A percentile compares a stretch with the other conserved stretches of the same genome.
Conservation (phyloP, 1,284 basidiomycete species). For the Austroboletus sp. region DNA sequence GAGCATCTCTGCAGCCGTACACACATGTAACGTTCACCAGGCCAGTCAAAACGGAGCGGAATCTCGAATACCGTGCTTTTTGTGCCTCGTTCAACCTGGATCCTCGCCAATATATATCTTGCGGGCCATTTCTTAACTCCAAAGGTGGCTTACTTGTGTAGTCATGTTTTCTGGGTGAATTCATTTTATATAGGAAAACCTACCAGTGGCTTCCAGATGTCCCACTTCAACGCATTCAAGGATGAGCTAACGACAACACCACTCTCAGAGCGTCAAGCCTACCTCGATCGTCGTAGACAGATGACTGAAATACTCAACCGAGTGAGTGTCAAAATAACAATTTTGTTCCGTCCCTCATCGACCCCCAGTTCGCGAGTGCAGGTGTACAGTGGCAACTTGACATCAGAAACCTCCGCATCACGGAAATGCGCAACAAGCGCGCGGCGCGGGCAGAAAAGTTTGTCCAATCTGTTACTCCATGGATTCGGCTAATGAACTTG, state of each 20-base stretch:
- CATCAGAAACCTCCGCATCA: slow-evolving; percentile 15
- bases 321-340: slow-evolving; percentile 11
- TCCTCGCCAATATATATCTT: slow-evolving; percentile 24
- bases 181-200: slow-evolving; percentile 16
- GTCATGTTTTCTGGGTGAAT: not conserved
- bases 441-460: slow-evolving; percentile 25
- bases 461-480: not conserved
- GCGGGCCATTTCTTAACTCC: slow-evolving; percentile 22
- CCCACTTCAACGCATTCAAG: slow-evolving; percentile 18
- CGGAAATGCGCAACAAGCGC: slow-evolving; percentile 22
- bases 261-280: slow-evolving; percentile 16
- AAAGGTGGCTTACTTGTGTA: slow-evolving; percentile 15
- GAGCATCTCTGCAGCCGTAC: not conserved
- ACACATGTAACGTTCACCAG: slow-evolving; percentile 3
- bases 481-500: slow-evolving; percentile 12
- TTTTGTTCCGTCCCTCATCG: slow-evolving; percentile 6
- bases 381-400: slow-evolving; percentile 25
- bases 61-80: slow-evolving; percentile 7
- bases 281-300: slow-evolving; percentile 18
- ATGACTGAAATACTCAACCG: slow-evolving; percentile 2
- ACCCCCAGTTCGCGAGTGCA: slow-evolving; percentile 21
- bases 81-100: slow-evolving; percentile 6
- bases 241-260: slow-evolving; percentile 13
- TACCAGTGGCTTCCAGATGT: slow-evolving; percentile 23
- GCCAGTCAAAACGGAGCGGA: slow-evolving; percentile 18